A percentile compares a stretch with the other conserved stretches of the same genome.
These are phyloP conservation scores for Letharia columbiana DNA, from an alignment of 495 filamentous ascomycete species.

Conservation along the genomic window DNA sequence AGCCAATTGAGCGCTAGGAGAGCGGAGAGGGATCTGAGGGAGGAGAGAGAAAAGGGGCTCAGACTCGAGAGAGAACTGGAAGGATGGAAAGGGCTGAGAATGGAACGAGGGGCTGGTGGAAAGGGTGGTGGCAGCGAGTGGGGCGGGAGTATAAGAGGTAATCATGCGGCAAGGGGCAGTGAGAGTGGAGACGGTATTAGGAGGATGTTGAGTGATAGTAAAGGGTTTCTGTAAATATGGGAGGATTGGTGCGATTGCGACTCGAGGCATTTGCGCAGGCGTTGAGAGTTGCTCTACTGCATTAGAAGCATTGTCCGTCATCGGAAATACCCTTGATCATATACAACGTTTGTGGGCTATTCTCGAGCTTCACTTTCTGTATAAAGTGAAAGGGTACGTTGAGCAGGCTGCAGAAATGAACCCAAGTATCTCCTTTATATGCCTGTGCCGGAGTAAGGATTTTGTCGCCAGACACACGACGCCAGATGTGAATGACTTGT, in stretches of 20 bases:
- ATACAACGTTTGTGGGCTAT: neutral
- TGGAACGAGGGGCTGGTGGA: slow-evolving; percentile 46
- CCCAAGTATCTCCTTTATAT: neutral
- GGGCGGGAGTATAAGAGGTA: slow-evolving; percentile 23
- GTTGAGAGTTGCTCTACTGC: neutral
- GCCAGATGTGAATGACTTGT: neutral
- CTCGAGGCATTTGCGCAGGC: slow-evolving; percentile 9
- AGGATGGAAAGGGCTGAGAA: slow-evolving; percentile 66
- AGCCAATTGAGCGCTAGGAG: slow-evolving; percentile 70
- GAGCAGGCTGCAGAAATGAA: neutral
- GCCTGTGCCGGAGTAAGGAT: neutral
- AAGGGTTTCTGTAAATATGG: slow-evolving; percentile 25
- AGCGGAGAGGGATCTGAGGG: slow-evolving; percentile 80
- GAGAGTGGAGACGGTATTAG: slow-evolving; percentile 22
- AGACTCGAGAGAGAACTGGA: slow-evolving; percentile 85
- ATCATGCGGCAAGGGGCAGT: slow-evolving; percentile 20
- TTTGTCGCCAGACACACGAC: neutral
- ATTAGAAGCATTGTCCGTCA: neutral
- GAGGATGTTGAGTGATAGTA: slow-evolving; percentile 29
- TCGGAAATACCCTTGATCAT: neutral
- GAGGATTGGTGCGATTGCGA: slow-evolving; percentile 1
- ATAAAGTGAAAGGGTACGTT: neutral
- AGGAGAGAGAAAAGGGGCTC: slow-evolving; percentile 77
- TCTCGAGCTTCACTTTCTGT: neutral
- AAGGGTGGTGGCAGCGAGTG: slow-evolving; percentile 33